Percentiles rank a stretch among this genome's conserved stretches.
phyloP scores from a whole-genome alignment of 306 rosid genomes.

The Vicia villosa region DNA sequence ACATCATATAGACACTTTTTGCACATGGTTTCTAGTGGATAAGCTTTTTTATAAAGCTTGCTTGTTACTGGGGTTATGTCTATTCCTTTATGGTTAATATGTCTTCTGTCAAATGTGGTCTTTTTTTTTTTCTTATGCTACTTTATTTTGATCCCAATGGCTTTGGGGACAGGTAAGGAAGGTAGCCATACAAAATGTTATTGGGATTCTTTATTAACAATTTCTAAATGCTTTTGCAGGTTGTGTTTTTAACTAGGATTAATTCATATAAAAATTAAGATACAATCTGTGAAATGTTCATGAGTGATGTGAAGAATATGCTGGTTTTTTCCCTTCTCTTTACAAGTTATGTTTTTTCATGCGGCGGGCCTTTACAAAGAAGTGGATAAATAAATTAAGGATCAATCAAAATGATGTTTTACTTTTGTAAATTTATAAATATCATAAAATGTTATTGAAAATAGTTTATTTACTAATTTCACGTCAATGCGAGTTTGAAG shows the following conservation, averaged over 20 bases:
- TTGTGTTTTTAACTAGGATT: conserved; percentile 17
- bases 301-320: background rate
- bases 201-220: conserved; percentile 33
- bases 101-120: conserved; percentile 30
- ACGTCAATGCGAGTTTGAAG: too few relatives aligned
- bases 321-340: background rate
- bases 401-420: too few relatives aligned
- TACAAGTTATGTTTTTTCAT: background rate
- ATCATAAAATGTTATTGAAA: too few relatives aligned
- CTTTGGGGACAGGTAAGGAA: conserved; percentile 40
- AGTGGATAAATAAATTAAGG: too few relatives aligned
- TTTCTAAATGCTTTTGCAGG: conserved; percentile 24
- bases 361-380: background rate
- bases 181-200: conserved; percentile 16
- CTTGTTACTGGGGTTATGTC: conserved; percentile 71
- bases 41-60: conserved; percentile 59
- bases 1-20: conserved; percentile 45
- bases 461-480: too few relatives aligned
- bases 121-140: background rate
- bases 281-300: conserved; percentile 14
- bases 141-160: conserved; percentile 39
- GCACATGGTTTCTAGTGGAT: conserved; percentile 77
- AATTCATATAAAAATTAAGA: background rate
- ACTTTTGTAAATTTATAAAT: too few relatives aligned
- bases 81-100: conserved; percentile 53